Evolutionary conservation across 176 grass and related monocot genomes (phyloP).

Genomic region (Hordeum marinum): DNA sequence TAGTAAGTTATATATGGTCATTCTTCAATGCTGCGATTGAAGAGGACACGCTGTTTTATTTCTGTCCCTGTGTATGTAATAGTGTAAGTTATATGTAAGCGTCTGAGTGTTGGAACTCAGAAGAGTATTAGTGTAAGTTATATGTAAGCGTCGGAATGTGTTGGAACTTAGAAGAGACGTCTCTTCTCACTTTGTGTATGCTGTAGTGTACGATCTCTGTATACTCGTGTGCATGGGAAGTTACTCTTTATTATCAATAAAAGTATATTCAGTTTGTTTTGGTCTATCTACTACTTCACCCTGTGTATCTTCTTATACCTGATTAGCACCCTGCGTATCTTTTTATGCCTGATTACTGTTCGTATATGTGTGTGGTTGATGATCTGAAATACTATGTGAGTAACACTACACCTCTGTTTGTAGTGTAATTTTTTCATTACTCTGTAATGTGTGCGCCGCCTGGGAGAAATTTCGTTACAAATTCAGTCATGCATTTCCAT

Average conservation of each 20-base stretch:
- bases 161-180: not conserved
- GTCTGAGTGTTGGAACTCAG: not conserved
- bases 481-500: not conserved
- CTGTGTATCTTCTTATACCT: not conserved
- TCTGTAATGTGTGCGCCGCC: not conserved
- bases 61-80: slow-evolving; percentile 12
- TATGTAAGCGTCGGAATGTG: not conserved
- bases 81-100: not conserved
- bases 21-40: slow-evolving; percentile 86
- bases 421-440: not conserved
- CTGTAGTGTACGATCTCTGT: slow-evolving; percentile 13
- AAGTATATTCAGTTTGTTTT: not conserved
- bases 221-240: slow-evolving; percentile 1
- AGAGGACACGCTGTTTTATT: slow-evolving; percentile 19
- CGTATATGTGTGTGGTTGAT: no score
- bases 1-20: slow-evolving; percentile 30
- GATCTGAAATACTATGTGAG: no score
- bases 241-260: not conserved
- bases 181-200: not conserved
- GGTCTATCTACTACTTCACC: not conserved
- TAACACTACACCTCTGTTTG: not conserved
- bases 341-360: no score
- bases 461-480: no score
- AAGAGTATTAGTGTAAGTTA: slow-evolving; percentile 15
- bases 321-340: no score